Evolutionary conservation across 371 early-diverging fungal genomes (phyloP).

Genomic region (Neoconidiobolus thromboides): DNA sequence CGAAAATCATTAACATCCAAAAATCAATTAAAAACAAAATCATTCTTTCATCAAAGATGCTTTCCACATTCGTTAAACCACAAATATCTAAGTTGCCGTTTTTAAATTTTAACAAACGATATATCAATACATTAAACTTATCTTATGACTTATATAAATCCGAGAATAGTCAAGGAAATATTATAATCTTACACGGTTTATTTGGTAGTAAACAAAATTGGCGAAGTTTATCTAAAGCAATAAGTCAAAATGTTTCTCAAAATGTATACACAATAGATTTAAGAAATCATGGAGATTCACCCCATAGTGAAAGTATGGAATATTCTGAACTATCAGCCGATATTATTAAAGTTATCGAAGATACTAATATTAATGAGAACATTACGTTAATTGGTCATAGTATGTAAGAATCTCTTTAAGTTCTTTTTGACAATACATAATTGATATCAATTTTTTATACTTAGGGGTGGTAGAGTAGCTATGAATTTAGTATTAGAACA

Average conservation of each 20-base stretch:
- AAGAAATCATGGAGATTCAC: slow-evolving; percentile 87
- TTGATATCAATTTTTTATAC: not conserved
- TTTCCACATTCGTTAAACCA: no score
- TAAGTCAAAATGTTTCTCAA: slow-evolving; percentile 33
- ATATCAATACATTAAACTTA: not conserved
- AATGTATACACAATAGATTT: slow-evolving; percentile 59
- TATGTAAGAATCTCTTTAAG: not conserved
- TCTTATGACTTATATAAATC: not conserved
- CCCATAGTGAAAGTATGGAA: slow-evolving; percentile 40
- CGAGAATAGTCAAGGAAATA: slow-evolving; percentile 14
- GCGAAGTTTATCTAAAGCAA: slow-evolving; percentile 58
- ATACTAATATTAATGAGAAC: not conserved
- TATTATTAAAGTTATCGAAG: slow-evolving; percentile 15
- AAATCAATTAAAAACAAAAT: no score
- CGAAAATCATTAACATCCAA: no score
- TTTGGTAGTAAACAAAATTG: slow-evolving; percentile 93
- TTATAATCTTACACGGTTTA: slow-evolving; percentile 75
- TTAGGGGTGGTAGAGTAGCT: slow-evolving; percentile 76
- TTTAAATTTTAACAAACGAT: no score
- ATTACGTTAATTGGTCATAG: not conserved
- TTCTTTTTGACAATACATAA: not conserved
- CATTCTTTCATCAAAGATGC: no score
- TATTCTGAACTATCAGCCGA: slow-evolving; percentile 66
- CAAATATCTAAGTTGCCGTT: no score
- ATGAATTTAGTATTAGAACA: slow-evolving; percentile 56